Percentiles rank a stretch among this genome's conserved stretches.
These are phyloP conservation scores for Phycomyces blakesleeanus DNA, from an alignment of 192 early-diverging fungal species.

Conservation along the genomic window DNA sequence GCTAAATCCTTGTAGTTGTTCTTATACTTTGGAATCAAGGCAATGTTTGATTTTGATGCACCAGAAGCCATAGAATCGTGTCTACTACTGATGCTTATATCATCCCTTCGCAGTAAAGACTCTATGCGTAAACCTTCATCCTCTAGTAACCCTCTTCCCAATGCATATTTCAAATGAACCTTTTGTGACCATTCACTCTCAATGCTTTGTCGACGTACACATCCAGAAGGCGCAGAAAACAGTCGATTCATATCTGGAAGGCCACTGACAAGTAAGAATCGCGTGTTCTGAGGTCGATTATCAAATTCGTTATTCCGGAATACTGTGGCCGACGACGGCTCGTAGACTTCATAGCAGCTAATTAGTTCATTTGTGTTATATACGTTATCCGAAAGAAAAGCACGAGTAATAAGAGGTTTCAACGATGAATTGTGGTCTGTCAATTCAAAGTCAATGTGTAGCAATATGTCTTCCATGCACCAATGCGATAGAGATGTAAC, in stretches of 20 bases:
- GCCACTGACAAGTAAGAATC: constrained; percentile 48
- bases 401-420: constrained; percentile 42
- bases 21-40: constrained; percentile 4
- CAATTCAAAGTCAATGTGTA: constrained; percentile 42
- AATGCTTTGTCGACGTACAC: constrained; percentile 38
- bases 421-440: constrained; percentile 38
- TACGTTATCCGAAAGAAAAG: constrained; percentile 20
- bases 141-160: constrained; percentile 26
- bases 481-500: constrained; percentile 46
- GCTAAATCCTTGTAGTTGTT: constrained; percentile 17
- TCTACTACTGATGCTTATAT: constrained; percentile 31
- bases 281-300: constrained; percentile 29
- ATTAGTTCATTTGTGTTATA: no score
- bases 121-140: constrained; percentile 12
- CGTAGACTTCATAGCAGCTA: constrained; percentile 17
- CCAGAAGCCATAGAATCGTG: constrained; percentile 46
- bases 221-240: constrained; percentile 23
- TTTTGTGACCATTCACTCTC: constrained; percentile 39
- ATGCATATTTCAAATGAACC: constrained; percentile 33
- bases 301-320: constrained; percentile 20
- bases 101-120: constrained; percentile 1
- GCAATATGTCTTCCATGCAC: constrained; percentile 49
- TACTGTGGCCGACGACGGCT: constrained; percentile 34
- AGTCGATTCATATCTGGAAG: constrained; percentile 43
- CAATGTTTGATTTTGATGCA: constrained; percentile 10